These are phyloP conservation scores for Phytophthora pseudosyringae DNA, from an alignment of 352 stramenopile species.

Conservation along the genomic window DNA sequence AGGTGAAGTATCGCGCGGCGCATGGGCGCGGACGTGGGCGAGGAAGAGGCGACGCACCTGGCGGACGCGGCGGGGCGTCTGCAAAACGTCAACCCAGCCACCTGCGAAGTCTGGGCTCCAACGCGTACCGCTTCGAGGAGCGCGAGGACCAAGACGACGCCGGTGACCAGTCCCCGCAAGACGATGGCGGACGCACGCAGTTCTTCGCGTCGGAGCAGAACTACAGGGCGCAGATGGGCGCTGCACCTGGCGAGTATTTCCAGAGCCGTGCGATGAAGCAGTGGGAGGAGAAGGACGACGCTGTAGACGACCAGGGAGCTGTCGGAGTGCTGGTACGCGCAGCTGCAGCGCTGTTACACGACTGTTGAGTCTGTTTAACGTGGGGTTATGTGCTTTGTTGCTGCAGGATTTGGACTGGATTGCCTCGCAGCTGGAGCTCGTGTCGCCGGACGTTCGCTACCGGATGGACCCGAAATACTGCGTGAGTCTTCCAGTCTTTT, in stretches of 20 bases:
- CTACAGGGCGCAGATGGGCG: constrained; percentile 45
- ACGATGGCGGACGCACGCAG: constrained; percentile 42
- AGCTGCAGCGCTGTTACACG: neutral
- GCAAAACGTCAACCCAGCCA: constrained; percentile 34
- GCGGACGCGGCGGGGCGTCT: constrained; percentile 11
- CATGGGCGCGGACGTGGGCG: constrained; percentile 57
- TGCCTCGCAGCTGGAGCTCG: constrained; percentile 52
- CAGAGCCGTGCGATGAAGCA: constrained; percentile 68
- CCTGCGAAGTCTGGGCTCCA: constrained; percentile 58
- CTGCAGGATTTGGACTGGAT: constrained; percentile 77
- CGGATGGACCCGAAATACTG: constrained; percentile 81
- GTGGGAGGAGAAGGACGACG: constrained; percentile 67
- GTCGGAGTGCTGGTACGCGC: constrained; percentile 49
- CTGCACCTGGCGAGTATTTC: constrained; percentile 55
- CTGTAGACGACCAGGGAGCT: constrained; percentile 29
- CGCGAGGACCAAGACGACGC: constrained; percentile 31
- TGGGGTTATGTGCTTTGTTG: neutral
- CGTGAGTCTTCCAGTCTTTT: constrained; percentile 39
- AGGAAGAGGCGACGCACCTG: constrained; percentile 17
- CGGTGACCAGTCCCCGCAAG: constrained; percentile 13
- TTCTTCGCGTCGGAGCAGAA: constrained; percentile 72
- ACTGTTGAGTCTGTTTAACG: neutral
- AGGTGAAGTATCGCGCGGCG: constrained; percentile 70
- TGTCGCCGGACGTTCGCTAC: constrained; percentile 62
- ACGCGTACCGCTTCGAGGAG: constrained; percentile 75